Evolutionary conservation across 371 early-diverging fungal genomes (phyloP), one percentile per base, ranked within the genome.

Genomic region (Blakeslea trispora): DNA sequence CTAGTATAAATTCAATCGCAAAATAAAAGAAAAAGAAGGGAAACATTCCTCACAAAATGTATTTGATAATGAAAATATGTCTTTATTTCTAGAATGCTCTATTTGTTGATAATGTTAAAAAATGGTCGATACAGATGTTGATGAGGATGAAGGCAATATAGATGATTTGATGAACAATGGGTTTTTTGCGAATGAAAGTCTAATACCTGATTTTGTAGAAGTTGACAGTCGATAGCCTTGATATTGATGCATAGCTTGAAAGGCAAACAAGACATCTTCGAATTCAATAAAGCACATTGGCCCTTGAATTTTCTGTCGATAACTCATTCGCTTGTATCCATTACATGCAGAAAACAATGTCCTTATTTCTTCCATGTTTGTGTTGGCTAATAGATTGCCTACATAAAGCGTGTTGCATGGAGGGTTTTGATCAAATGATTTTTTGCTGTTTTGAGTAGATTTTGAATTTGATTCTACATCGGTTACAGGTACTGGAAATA

Each of bases 201-300:
- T 86, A 53, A 95, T 92, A 18, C 95, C 95, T 24, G 93, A 90
- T 72, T 91, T 92, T 31, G 87, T 82, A 6, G 91, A 91, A 78
- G 86, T 92, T 46, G 83, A 74, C 28, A 94, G 67, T 22, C 79
- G 85, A 45, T 76, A 72, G 41, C 95, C 96, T 53, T 92, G 87
- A 37, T 91, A 79, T 32, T 91, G 86, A 50, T 79, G 81, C 68
- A 95, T 79, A 0, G 93, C 94, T 51, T 86, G 82, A 17, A 90
- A 88, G 23, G 96, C 94, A 72, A 79, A 91, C 14, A 81, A 77
- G 15, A 93, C 85, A 75, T 85, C 86, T 53, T 92, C 93, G 83
- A 95, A 95, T 81, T 94, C 88, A 19, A 85, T 87, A 81, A 87
- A 87, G 73, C 95, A 94, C 91, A 94, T 95, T 11, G 95, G 94